Base-by-base conservation (phyloP, 129 eudicot genomes). In the Centrapalus pauciflorus region DNA sequence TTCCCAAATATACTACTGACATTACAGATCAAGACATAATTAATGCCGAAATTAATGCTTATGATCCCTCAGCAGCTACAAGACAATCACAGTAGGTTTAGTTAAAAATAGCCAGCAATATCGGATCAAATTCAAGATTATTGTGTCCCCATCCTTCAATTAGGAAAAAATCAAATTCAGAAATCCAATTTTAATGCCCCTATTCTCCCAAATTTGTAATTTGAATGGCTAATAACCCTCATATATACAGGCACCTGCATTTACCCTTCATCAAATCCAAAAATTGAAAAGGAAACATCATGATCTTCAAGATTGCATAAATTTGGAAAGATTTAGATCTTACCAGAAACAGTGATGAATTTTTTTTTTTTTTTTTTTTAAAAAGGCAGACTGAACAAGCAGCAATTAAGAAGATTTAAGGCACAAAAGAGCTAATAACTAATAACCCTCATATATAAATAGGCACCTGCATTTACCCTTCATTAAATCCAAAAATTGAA, bases 391-490 rank as follows among this genome's bases (percentile, higher is more conserved):
- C 19, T 1, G 11, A 60, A 19, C 28, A n/a, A n/a, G n/a, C 33
- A 59, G 33, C 17, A 20, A 60, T 19, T 19, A 60, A 60, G 49
- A 60, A 14, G 20, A 46, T 45, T 32, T 17, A 60, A 16, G 49
- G 49, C 66, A 60, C 66, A 60, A 60, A 60, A 60, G 30, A 34
- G 66, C 66, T 60, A 59, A 59, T 9, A 33, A 7, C 14, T 59
- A 32, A 33, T 10, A n/a, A n/a, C n/a, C 65, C 65, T 59, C 46
- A n/a, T n/a, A n/a, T n/a, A n/a, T n/a, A 29, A 59, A 32, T 27
- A 27, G 11, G 4, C 61, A 48, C 4, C 50, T 14, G 2, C 21
- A 43, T 20, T n/a, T 7, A 17, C 54, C 54, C 54, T 27, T 5
- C 61, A 55, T 25, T 55, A 11, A 26, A 55, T 55, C 7, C 16